Conservation (phyloP, 345 rosid species). For the Populus euphratica region DNA sequence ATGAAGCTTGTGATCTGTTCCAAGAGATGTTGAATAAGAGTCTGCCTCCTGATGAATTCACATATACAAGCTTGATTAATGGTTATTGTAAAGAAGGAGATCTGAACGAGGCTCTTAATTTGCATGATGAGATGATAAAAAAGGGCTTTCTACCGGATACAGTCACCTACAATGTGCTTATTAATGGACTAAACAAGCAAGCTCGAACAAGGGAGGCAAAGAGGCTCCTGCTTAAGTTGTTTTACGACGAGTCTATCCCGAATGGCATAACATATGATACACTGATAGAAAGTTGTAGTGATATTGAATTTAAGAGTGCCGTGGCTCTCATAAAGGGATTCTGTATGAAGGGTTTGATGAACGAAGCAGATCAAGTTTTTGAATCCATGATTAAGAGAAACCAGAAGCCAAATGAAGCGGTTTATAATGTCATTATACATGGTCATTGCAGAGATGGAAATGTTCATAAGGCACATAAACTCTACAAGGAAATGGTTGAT, state of each 20-base stretch:
- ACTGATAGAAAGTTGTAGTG: slow-evolving; percentile 64
- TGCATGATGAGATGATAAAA: slow-evolving; percentile 75
- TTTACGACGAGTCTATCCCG: slow-evolving; percentile 70
- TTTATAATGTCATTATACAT: slow-evolving; percentile 70
- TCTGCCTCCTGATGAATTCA: slow-evolving; percentile 61
- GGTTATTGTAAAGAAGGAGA: slow-evolving; percentile 69
- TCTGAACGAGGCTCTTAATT: slow-evolving; percentile 47
- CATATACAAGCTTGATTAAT: slow-evolving; percentile 71
- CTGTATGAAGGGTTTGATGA: slow-evolving; percentile 89
- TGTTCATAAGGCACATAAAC: slow-evolving; percentile 50
- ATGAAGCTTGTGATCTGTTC: slow-evolving; percentile 69
- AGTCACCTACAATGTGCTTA: slow-evolving; percentile 82
- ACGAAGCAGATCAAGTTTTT: slow-evolving; percentile 70
- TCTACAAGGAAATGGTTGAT: slow-evolving; percentile 65
- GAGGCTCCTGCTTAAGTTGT: slow-evolving; percentile 74
- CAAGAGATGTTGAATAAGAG: slow-evolving; percentile 57
- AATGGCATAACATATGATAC: slow-evolving; percentile 57
- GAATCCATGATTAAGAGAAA: slow-evolving; percentile 63
- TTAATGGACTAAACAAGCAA: slow-evolving; percentile 82
- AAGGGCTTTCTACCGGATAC: slow-evolving; percentile 77
- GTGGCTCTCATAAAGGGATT: slow-evolving; percentile 79
- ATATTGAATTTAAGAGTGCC: slow-evolving; percentile 54
- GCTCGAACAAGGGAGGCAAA: slow-evolving; percentile 80
- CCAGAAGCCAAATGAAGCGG: slow-evolving; percentile 60
- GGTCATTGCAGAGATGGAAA: slow-evolving; percentile 73